Evolutionary conservation across 225 moss, liverwort and hornwort species (phyloP).

Genomic region (Marchantia paleacea): DNA sequence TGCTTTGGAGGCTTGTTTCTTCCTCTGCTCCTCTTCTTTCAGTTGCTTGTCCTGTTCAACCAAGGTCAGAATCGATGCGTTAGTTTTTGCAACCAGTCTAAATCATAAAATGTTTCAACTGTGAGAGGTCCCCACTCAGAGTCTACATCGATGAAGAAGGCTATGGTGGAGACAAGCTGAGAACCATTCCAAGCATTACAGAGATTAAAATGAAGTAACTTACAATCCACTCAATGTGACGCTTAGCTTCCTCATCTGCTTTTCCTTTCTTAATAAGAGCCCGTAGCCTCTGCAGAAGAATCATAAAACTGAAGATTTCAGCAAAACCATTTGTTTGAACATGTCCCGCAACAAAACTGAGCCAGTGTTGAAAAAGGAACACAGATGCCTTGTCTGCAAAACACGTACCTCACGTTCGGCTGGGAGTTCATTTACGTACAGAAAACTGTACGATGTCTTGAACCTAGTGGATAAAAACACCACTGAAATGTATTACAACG

Average conservation of each 20-base stretch:
- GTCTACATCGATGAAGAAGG: background rate
- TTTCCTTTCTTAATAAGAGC: slow-evolving; percentile 46
- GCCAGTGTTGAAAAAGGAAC: too few relatives aligned
- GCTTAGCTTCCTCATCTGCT: slow-evolving; percentile 42
- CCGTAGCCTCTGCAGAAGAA: slow-evolving; percentile 52
- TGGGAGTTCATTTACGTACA: slow-evolving; percentile 90
- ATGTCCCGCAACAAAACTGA: background rate
- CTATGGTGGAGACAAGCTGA: too few relatives aligned
- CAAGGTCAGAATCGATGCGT: background rate
- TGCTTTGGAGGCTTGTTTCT: slow-evolving; percentile 50
- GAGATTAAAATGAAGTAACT: slow-evolving; percentile 26
- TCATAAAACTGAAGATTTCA: background rate
- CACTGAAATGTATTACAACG: background rate
- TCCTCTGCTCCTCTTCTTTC: slow-evolving; percentile 70
- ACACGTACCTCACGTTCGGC: slow-evolving; percentile 75
- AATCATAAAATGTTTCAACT: background rate
- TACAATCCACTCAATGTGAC: slow-evolving; percentile 79
- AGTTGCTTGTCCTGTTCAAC: slow-evolving; percentile 73
- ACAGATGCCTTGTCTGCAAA: background rate
- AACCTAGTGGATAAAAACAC: slow-evolving; percentile 49
- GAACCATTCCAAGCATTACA: too few relatives aligned
- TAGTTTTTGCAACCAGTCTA: background rate
- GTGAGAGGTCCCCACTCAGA: background rate
- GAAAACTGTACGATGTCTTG: slow-evolving; percentile 84
- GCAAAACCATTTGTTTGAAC: background rate